Percentiles rank a stretch among this genome's conserved stretches.
Evolutionary conservation across 2,329 filamentous ascomycete species (phyloP).

Genomic region (Pyricularia grisea): DNA sequence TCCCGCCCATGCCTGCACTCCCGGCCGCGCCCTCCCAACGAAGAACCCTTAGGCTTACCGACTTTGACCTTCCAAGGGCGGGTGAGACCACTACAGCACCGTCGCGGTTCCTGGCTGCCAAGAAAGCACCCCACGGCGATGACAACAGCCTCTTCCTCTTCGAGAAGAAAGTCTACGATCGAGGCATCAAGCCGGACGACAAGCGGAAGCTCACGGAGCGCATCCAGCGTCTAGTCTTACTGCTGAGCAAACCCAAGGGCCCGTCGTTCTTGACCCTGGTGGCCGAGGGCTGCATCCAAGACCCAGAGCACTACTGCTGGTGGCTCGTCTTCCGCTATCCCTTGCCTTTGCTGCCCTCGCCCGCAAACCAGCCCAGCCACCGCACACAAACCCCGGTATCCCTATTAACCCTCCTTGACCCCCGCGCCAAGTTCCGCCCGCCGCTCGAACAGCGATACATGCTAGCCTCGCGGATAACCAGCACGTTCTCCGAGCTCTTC

Average conservation of each 20-base stretch:
- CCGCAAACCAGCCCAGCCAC: background rate
- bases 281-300: slow-evolving; percentile 9
- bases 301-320: slow-evolving; percentile 9
- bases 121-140: background rate
- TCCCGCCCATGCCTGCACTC: background rate
- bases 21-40: background rate
- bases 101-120: background rate
- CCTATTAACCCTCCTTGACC: slow-evolving; percentile 6
- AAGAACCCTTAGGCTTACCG: background rate
- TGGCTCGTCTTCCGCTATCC: slow-evolving; percentile 9
- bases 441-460: slow-evolving; percentile 8
- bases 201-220: slow-evolving; percentile 7
- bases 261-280: slow-evolving; percentile 6
- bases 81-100: background rate
- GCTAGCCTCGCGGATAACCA: slow-evolving; percentile 27
- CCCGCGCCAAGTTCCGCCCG: slow-evolving; percentile 7
- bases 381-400: slow-evolving; percentile 3
- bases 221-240: slow-evolving; percentile 9
- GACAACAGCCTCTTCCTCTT: slow-evolving; percentile 3
- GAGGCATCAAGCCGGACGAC: slow-evolving; percentile 5
- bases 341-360: background rate
- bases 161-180: slow-evolving; percentile 9
- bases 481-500: slow-evolving; percentile 44
- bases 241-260: slow-evolving; percentile 7
- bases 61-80: background rate